Percentiles rank a stretch among this genome's conserved stretches.
Evolutionary conservation across 2,329 filamentous ascomycete genomes (phyloP).

Genomic region (Cladorrhinum sp.): DNA sequence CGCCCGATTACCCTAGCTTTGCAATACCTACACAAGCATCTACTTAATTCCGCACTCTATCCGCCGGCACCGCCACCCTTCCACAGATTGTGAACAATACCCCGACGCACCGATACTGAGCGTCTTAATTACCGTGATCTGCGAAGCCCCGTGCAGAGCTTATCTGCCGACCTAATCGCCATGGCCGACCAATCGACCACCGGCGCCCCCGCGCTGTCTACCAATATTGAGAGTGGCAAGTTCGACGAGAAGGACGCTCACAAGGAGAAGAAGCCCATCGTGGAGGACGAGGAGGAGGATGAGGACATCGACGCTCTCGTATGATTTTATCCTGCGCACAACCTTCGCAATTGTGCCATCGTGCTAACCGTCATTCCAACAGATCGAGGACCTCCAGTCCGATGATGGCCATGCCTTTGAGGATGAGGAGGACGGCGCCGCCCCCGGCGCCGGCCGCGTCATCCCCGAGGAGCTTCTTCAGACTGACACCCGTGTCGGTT

Average conservation of each 20-base stretch:
- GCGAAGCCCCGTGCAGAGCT: conserved; percentile 29
- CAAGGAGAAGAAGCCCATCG: conserved; percentile 39
- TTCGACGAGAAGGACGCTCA: conserved; percentile 59
- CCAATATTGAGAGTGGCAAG: conserved; percentile 61
- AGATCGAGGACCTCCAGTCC: conserved; percentile 80
- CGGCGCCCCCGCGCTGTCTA: conserved; percentile 53
- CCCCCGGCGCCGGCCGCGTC: conserved; percentile 52
- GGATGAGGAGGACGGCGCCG: conserved; percentile 45
- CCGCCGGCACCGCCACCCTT: conserved; percentile 8
- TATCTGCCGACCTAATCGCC: conserved; percentile 30
- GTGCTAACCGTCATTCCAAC: not conserved
- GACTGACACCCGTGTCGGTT: conserved; percentile 67
- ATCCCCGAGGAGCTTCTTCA: conserved; percentile 68
- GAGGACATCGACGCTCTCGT: conserved; percentile 76
- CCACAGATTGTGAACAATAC: conserved; percentile 23
- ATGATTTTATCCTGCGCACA: not conserved
- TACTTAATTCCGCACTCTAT: conserved; percentile 13
- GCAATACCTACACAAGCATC: conserved; percentile 21
- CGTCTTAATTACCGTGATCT: conserved; percentile 10
- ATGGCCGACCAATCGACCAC: conserved; percentile 51
- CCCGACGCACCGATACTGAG: conserved; percentile 16
- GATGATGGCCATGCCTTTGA: conserved; percentile 69
- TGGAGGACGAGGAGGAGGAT: conserved; percentile 68
- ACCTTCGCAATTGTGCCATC: not conserved
- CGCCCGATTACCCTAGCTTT: conserved; percentile 20